Percentiles rank a stretch among this genome's conserved stretches.
These are phyloP conservation scores for Diaporthe sp. DNA, from an alignment of 2,329 filamentous ascomycete species.

Conservation along the genomic window DNA sequence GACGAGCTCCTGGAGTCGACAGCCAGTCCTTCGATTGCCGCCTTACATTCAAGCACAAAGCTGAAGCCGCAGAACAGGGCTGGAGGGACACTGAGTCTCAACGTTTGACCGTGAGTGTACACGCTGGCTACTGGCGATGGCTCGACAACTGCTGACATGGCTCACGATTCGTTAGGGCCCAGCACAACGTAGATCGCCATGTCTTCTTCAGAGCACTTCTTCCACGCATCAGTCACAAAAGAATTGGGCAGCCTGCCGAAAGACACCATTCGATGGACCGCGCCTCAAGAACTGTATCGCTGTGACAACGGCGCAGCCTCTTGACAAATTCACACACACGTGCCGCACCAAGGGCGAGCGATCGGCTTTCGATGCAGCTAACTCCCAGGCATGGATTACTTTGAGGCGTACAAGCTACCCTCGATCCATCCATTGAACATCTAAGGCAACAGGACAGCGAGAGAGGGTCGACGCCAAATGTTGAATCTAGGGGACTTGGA, in stretches of 20 bases:
- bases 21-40: constrained; percentile 11
- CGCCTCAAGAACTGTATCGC: neutral
- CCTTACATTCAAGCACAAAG: neutral
- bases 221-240: neutral
- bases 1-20: neutral
- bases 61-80: neutral
- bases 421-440: neutral
- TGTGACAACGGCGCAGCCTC: neutral
- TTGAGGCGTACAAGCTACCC: neutral
- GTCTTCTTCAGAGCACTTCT: neutral
- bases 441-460: neutral
- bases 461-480: neutral
- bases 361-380: neutral
- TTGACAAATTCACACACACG: neutral
- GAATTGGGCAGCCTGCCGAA: neutral
- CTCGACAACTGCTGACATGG: neutral
- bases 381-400: neutral
- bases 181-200: neutral
- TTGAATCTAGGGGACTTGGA: neutral
- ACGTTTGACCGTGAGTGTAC: neutral
- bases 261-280: neutral
- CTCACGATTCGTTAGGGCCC: neutral
- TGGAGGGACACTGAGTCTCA: neutral
- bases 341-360: neutral
- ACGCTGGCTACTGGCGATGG: neutral